Evolutionary conservation across 352 stramenopile species (phyloP).

Genomic region (Elongisporangium senticosum): DNA sequence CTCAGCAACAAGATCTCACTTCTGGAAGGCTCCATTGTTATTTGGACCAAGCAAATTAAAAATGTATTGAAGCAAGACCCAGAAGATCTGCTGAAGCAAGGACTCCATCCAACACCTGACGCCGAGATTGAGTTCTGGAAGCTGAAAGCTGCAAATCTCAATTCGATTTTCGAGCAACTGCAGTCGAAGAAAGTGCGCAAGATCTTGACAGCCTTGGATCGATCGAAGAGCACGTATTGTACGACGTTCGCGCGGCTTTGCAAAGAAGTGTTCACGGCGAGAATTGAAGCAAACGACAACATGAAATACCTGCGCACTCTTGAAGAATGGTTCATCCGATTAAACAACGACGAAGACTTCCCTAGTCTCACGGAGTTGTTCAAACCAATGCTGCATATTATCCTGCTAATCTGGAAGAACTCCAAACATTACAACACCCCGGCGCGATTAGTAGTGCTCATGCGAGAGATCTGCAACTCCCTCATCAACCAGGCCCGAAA

Average conservation of each 20-base stretch:
- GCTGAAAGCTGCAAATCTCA: slow-evolving; percentile 93
- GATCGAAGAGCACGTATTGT: slow-evolving; percentile 96
- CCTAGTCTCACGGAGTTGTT: slow-evolving; percentile 90
- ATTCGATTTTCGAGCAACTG: slow-evolving; percentile 94
- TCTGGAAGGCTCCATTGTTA: slow-evolving; percentile 97
- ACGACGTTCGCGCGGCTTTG: slow-evolving; percentile 95
- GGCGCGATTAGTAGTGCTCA: slow-evolving; percentile 93
- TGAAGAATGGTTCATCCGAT: slow-evolving; percentile 94
- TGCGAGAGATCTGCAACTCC: slow-evolving; percentile 98
- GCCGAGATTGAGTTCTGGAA: slow-evolving; percentile 98
- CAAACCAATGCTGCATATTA: slow-evolving; percentile 98
- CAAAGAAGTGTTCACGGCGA: slow-evolving; percentile 96
- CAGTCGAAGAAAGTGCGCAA: slow-evolving; percentile 92
- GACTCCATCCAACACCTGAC: slow-evolving; percentile 95
- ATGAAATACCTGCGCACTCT: slow-evolving; percentile 96
- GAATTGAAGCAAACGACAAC: slow-evolving; percentile 97
- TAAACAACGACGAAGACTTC: slow-evolving; percentile 95
- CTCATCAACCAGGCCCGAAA: slow-evolving; percentile 92
- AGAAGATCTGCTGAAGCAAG: slow-evolving; percentile 94
- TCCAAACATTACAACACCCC: slow-evolving; percentile 98
- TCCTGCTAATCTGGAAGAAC: slow-evolving; percentile 99
- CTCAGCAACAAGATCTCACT: slow-evolving; percentile 93
- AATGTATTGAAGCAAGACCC: slow-evolving; percentile 97
- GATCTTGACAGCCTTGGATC: slow-evolving; percentile 93
- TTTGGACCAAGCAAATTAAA: slow-evolving; percentile 99